phyloP scores from a whole-genome alignment of 2,329 filamentous ascomycete species.

The Ceratocystis albifundus region DNA sequence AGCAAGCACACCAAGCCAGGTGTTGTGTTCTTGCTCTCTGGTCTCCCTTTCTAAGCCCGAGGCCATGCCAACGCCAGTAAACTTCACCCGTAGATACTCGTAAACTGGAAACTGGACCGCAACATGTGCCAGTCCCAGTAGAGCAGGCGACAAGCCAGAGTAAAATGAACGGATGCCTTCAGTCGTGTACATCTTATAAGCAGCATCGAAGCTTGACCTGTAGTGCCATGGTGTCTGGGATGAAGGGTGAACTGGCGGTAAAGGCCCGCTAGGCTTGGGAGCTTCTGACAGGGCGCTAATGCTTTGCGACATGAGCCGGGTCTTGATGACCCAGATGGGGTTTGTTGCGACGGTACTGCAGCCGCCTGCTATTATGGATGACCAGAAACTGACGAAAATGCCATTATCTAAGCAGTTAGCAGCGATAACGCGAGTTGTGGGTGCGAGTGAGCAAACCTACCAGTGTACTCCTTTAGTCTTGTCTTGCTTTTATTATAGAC shows the following conservation, averaged over 20 bases:
- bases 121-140: constrained; percentile 86
- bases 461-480: constrained; percentile 54
- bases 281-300: constrained; percentile 29
- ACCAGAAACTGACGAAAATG: constrained; percentile 65
- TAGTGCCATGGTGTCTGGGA: constrained; percentile 79
- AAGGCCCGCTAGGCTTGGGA: constrained; percentile 28
- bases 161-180: constrained; percentile 90
- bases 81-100: constrained; percentile 79
- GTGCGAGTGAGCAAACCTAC: constrained; percentile 33
- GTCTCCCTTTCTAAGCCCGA: constrained; percentile 42
- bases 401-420: constrained; percentile 22
- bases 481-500: constrained; percentile 86
- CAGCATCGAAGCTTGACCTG: constrained; percentile 75
- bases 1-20: constrained; percentile 73
- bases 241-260: constrained; percentile 43
- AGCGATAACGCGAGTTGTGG: background rate
- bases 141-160: constrained; percentile 80
- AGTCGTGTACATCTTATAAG: constrained; percentile 85
- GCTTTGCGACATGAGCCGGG: constrained; percentile 91
- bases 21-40: constrained; percentile 28
- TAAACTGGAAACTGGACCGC: constrained; percentile 96
- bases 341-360: constrained; percentile 93
- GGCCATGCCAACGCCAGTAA: constrained; percentile 84
- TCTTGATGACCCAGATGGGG: constrained; percentile 99
- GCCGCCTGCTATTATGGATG: constrained; percentile 78